Percentiles rank a stretch among this genome's conserved stretches.
These are phyloP conservation scores for Dissophora globulifera DNA, from an alignment of 192 early-diverging fungal genomes.

Conservation along the genomic window DNA sequence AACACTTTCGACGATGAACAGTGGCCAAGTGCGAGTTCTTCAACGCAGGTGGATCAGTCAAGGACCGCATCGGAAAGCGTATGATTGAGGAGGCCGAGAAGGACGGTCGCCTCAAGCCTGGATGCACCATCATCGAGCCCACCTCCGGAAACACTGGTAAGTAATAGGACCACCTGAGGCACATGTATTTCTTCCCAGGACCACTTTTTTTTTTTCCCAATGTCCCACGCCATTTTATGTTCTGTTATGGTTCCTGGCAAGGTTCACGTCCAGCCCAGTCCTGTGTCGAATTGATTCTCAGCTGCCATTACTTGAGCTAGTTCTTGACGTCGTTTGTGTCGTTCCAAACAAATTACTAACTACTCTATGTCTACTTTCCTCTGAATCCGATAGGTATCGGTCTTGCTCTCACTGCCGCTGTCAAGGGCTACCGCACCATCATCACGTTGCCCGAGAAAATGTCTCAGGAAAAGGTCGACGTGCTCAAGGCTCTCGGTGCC, in stretches of 20 bases:
- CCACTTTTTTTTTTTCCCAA: slow-evolving; percentile 3
- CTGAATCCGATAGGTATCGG: slow-evolving; percentile 76
- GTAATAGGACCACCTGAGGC: too few relatives aligned
- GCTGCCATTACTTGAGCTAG: too few relatives aligned
- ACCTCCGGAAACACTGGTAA: slow-evolving; percentile 98
- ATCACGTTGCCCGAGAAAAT: slow-evolving; percentile 99
- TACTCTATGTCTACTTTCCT: not conserved
- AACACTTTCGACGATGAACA: slow-evolving; percentile 23
- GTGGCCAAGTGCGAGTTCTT: slow-evolving; percentile 99
- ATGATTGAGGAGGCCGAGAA: slow-evolving; percentile 97
- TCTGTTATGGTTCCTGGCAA: slow-evolving; percentile 8
- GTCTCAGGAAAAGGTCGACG: slow-evolving; percentile 99
- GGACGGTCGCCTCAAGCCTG: slow-evolving; percentile 90
- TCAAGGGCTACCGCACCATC: slow-evolving; percentile 98
- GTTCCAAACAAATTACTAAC: slow-evolving; percentile 12
- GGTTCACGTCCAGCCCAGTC: not conserved
- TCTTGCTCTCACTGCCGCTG: slow-evolving; percentile 95
- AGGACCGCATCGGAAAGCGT: slow-evolving; percentile 97
- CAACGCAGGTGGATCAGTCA: slow-evolving; percentile 98
- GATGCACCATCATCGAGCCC: slow-evolving; percentile 96
- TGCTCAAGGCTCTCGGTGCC: slow-evolving; percentile 96
- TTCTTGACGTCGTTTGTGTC: too few relatives aligned
- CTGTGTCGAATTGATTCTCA: too few relatives aligned
- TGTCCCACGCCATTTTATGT: too few relatives aligned
- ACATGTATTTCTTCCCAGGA: too few relatives aligned